phyloP scores from a whole-genome alignment of 768 basidiomycete species.

The Auricularia heimuer region DNA sequence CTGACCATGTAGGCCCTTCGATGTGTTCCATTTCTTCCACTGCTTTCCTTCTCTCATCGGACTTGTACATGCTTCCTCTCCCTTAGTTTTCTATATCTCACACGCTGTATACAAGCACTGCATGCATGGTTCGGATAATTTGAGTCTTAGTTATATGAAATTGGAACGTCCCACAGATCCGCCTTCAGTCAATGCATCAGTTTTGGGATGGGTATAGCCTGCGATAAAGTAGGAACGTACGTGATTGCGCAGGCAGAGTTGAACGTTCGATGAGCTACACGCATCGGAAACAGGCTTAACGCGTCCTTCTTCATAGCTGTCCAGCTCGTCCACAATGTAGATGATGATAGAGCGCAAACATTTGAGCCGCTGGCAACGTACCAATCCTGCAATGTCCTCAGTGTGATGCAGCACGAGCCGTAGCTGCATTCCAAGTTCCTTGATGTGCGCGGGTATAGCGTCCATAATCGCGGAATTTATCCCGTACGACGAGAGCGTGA shows the following conservation, averaged over 20 bases:
- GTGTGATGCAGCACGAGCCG: not conserved
- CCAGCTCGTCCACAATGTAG: not conserved
- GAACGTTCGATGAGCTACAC: not conserved
- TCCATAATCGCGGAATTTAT: not conserved
- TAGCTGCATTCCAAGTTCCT: not conserved
- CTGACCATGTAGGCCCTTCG: no score
- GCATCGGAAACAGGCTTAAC: not conserved
- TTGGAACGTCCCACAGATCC: not conserved
- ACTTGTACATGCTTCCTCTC: no score
- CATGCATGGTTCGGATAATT: no score
- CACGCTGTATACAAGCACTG: no score
- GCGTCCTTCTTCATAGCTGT: not conserved
- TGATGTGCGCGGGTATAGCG: not conserved
- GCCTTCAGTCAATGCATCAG: not conserved
- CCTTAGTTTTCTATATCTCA: no score
- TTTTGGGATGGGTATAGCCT: not conserved
- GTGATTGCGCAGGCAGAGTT: not conserved
- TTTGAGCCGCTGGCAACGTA: not conserved
- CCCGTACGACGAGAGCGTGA: not conserved
- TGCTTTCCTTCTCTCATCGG: no score
- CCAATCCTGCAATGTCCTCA: not conserved
- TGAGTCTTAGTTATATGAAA: constrained; percentile 1
- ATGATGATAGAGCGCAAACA: not conserved
- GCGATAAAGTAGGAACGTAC: not conserved
- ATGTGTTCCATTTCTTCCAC: no score